A percentile compares a stretch with the other conserved stretches of the same genome.
Conservation (phyloP, 2,329 filamentous ascomycete genomes). For the Amylocarpus encephaloides region DNA sequence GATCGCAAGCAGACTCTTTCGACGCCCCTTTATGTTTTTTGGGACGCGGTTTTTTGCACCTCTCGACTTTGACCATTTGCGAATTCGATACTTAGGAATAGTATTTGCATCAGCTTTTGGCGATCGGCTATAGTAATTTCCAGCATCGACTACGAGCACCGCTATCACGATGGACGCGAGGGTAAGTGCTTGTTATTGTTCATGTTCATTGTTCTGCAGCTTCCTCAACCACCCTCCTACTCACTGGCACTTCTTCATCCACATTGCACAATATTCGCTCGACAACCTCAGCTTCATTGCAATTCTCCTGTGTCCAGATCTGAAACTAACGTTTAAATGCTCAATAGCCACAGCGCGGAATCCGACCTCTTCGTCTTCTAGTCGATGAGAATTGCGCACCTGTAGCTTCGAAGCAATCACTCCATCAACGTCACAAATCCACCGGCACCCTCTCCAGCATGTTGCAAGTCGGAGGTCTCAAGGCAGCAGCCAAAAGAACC, state of each 20-base stretch:
- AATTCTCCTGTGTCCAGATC: conserved; percentile 8
- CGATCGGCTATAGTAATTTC: conserved; percentile 19
- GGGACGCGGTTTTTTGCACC: conserved; percentile 20
- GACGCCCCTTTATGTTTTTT: conserved; percentile 20
- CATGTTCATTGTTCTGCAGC: conserved; percentile 2
- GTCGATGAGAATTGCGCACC: conserved; percentile 64
- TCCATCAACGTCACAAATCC: conserved; percentile 81
- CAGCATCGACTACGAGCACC: conserved; percentile 12
- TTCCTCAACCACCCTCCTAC: not conserved
- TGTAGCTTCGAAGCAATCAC: conserved; percentile 45
- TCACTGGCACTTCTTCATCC: conserved; percentile 7
- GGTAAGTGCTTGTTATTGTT: conserved; percentile 30
- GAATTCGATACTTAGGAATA: conserved; percentile 9
- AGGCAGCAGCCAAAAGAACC: conserved; percentile 64
- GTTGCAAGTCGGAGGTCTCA: conserved; percentile 49
- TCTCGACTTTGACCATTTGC: conserved; percentile 12
- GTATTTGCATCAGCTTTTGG: conserved; percentile 14
- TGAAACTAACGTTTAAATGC: conserved; percentile 27
- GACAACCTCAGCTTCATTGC: conserved; percentile 17
- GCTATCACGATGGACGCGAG: conserved; percentile 36
- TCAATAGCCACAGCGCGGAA: conserved; percentile 61
- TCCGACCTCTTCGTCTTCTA: conserved; percentile 51
- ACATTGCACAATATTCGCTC: conserved; percentile 20
- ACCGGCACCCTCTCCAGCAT: conserved; percentile 52
- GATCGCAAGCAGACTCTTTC: conserved; percentile 1